Conservation (phyloP, 208 protist species). For the Wallacemonas collosoma region DNA sequence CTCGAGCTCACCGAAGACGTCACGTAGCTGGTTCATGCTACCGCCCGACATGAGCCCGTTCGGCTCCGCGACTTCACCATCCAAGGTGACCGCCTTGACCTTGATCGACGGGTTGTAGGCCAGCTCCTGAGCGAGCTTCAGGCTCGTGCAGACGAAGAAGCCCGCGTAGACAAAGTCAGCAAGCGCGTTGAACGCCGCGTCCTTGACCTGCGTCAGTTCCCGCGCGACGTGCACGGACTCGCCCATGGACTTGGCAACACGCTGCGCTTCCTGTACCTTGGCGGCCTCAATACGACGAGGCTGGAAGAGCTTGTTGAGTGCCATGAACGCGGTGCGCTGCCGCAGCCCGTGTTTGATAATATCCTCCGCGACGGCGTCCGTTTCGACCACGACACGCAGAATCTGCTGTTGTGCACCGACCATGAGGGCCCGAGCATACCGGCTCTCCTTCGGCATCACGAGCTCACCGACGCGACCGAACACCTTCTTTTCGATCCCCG, state of each 20-base stretch:
- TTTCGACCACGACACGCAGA: slow-evolving; percentile 96
- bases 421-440: slow-evolving; percentile 89
- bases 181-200: slow-evolving; percentile 25
- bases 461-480: slow-evolving; percentile 96
- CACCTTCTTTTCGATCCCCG: slow-evolving; percentile 51
- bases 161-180: slow-evolving; percentile 96
- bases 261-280: slow-evolving; percentile 44
- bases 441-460: slow-evolving; percentile 74
- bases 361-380: slow-evolving; percentile 88
- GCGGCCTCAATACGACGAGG: slow-evolving; percentile 23
- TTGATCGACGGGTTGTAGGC: slow-evolving; percentile 81
- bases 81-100: slow-evolving; percentile 96
- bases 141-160: slow-evolving; percentile 94
- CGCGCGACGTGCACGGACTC: slow-evolving; percentile 67
- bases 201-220: slow-evolving; percentile 70
- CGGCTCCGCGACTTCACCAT: slow-evolving; percentile 99
- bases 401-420: slow-evolving; percentile 93
- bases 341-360: slow-evolving; percentile 95
- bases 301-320: slow-evolving; percentile 93
- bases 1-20: slow-evolving; percentile 73
- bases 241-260: slow-evolving; percentile 37
- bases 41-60: slow-evolving; percentile 97
- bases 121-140: slow-evolving; percentile 82
- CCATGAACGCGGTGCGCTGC: slow-evolving; percentile 97
- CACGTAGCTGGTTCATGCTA: slow-evolving; percentile 67